Base-by-base conservation (phyloP, 768 basidiomycete genomes). In the Leccinum uliginosum region DNA sequence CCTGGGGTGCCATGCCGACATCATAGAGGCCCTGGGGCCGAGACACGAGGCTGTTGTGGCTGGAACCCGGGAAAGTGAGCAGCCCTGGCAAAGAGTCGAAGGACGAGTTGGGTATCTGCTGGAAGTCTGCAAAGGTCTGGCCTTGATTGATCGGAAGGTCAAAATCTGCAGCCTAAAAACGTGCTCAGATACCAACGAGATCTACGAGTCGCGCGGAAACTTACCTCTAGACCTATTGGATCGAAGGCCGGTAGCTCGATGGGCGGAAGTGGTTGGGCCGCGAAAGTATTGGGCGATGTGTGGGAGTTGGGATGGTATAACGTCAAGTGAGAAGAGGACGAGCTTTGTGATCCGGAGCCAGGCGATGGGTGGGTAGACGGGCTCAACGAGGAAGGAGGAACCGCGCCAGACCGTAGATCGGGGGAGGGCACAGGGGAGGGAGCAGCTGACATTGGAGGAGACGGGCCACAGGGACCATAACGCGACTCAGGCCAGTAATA, bases 371-470 rank as follows among this genome's bases (percentile, higher is more conserved):
- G 51, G 29, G 44, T 15, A 24, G 65, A 57, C 19, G 52, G 19
- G 17, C 48, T 54, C 10, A 60, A 61, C 12, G 69, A 69, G 1
- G 62, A 52, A 5, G 59, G 55, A n/a, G 40, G 12, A 10, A 56
- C 53, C 8, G 51, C 56, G 27, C 21, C 24, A 47, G 54, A n/a
- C 7, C 34, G 57, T 43, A 59, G 30, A 43, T 58, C 53, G 15
- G 63, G 50, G 43, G 61, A 63, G n/a, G 67, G 60, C 2, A 70
- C 70, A 10, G 82, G 81, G 2, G 83, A 81, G 8, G 78, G 69
- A 6, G 79, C 79, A 15, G 76, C 76, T 0, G 83, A 83, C 32
- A 81, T 56, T 0, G 82, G 81, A 2, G 83, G 82, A 0, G 81
- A 79, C n/a, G 82, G 79, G 0, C 78, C 80, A 11, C 61, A 66